Percentiles rank a stretch among this genome's conserved stretches.
phyloP scores from a whole-genome alignment of 306 rosid genomes.

The Carpinus fangiana region DNA sequence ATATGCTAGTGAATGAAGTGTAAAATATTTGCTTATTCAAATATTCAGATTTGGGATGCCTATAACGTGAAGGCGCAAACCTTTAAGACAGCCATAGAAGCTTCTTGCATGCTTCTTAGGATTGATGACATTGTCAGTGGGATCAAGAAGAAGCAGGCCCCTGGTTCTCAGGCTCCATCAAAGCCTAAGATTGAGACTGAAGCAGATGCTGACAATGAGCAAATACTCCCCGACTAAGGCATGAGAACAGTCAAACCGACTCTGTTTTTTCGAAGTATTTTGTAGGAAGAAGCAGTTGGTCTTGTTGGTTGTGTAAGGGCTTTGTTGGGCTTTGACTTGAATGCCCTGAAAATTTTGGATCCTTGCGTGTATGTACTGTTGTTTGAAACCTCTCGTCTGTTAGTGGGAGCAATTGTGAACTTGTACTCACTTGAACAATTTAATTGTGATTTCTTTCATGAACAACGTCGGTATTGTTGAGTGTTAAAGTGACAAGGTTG shows the following conservation, averaged over 20 bases:
- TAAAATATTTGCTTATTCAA: conserved; percentile 10
- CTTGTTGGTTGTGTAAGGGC: conserved; percentile 9
- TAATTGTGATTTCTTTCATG: background rate
- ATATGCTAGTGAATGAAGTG: conserved; percentile 5
- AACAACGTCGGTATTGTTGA: too few relatives aligned
- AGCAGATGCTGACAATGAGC: conserved; percentile 83
- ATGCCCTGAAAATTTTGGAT: conserved; percentile 31
- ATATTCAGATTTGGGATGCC: conserved; percentile 84
- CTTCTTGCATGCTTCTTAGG: conserved; percentile 95
- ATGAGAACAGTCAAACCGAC: conserved; percentile 13
- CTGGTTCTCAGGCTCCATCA: conserved; percentile 64
- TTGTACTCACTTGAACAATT: background rate
- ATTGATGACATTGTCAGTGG: conserved; percentile 98
- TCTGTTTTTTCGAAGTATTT: conserved; percentile 23
- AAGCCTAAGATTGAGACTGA: conserved; percentile 79
- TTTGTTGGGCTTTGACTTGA: conserved; percentile 24
- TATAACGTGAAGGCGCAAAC: conserved; percentile 97
- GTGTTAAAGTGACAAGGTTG: too few relatives aligned
- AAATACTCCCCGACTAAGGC: conserved; percentile 71
- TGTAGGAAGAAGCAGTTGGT: conserved; percentile 19
- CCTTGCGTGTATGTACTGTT: conserved; percentile 13
- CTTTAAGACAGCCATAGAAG: conserved; percentile 97
- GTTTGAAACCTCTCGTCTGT: background rate
- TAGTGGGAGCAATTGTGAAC: conserved; percentile 7
- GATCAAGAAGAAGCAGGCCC: conserved; percentile 85